These are phyloP conservation scores for Thelonectria blattea DNA, from an alignment of 2,329 filamentous ascomycete species.

Conservation along the genomic window DNA sequence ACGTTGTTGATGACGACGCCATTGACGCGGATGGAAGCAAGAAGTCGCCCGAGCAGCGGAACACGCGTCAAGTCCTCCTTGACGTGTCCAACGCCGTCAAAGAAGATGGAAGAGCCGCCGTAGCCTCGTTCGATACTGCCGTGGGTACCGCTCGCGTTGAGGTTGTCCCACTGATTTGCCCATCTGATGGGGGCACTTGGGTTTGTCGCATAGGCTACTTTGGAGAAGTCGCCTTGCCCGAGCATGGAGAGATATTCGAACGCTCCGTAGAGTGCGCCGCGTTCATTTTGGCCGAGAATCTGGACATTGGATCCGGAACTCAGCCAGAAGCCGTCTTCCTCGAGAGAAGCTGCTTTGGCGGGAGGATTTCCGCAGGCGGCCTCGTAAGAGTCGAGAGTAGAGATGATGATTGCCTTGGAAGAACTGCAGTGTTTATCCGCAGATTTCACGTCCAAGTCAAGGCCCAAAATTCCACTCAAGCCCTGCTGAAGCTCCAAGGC, in stretches of 20 bases:
- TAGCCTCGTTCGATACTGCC: constrained; percentile 72
- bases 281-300: constrained; percentile 70
- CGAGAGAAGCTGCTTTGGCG: constrained; percentile 42
- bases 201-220: constrained; percentile 56
- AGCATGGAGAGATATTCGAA: constrained; percentile 72
- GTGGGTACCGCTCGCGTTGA: constrained; percentile 52
- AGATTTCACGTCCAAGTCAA: constrained; percentile 46
- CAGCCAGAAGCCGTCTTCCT: constrained; percentile 68
- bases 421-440: background rate
- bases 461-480: constrained; percentile 62
- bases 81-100: constrained; percentile 56
- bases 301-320: constrained; percentile 52
- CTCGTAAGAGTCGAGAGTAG: constrained; percentile 19
- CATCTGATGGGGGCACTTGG: constrained; percentile 68
- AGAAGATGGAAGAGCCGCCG: constrained; percentile 72
- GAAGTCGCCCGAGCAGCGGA: constrained; percentile 67
- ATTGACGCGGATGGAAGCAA: constrained; percentile 71
- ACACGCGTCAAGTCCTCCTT: constrained; percentile 65
- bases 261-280: constrained; percentile 71
- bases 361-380: constrained; percentile 14
- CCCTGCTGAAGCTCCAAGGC: constrained; percentile 64
- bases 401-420: constrained; percentile 19
- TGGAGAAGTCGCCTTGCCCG: constrained; percentile 59
- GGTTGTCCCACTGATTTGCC: constrained; percentile 78
- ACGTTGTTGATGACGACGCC: constrained; percentile 74